These are phyloP conservation scores for Aureobasidium leucospermi DNA, from an alignment of 2,329 filamentous ascomycete genomes.

Conservation along the genomic window DNA sequence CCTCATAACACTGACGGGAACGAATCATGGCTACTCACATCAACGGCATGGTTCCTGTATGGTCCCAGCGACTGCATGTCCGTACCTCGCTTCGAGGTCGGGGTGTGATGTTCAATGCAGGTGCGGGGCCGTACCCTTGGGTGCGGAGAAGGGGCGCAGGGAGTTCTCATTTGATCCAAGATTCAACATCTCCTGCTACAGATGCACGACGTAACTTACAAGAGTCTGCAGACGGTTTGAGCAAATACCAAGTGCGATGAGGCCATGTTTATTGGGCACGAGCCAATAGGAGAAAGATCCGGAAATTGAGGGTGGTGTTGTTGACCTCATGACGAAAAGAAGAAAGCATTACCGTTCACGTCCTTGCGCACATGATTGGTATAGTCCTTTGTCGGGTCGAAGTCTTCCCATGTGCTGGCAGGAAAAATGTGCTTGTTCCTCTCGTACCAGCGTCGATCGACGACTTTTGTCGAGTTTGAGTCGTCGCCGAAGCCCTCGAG, in stretches of 20 bases:
- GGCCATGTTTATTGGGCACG: background rate
- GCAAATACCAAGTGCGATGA: background rate
- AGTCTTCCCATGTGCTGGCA: constrained; percentile 91
- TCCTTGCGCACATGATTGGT: constrained; percentile 71
- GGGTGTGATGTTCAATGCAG: background rate
- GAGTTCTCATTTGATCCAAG: constrained; percentile 1
- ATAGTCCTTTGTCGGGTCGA: constrained; percentile 85
- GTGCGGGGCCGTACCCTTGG: constrained; percentile 2
- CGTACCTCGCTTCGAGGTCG: background rate
- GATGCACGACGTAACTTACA: background rate
- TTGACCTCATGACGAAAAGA: constrained; percentile 34
- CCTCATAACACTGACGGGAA: background rate
- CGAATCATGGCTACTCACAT: constrained; percentile 2
- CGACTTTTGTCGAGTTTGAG: constrained; percentile 78
- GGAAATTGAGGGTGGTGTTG: background rate
- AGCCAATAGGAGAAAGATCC: background rate
- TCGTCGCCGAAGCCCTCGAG: constrained; percentile 73
- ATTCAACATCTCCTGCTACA: background rate
- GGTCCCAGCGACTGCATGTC: background rate
- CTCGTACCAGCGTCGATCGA: constrained; percentile 95
- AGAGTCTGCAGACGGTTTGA: background rate
- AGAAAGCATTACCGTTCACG: constrained; percentile 84
- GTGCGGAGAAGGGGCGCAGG: background rate
- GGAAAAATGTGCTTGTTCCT: constrained; percentile 97
- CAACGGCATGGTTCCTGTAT: background rate